Conservation (phyloP, 257 asterid genomes). For the Ballota nigra region DNA sequence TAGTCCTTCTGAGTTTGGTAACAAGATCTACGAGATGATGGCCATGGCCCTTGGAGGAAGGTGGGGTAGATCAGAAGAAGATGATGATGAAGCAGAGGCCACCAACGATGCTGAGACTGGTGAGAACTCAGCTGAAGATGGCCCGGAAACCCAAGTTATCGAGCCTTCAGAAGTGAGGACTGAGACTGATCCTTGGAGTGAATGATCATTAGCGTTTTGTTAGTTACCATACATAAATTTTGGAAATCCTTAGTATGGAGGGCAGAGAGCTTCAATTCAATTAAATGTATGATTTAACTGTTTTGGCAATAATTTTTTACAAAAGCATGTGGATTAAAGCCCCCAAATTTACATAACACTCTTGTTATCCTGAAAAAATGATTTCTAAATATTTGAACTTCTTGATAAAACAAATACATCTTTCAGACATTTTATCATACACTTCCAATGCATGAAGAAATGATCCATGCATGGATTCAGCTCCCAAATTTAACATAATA, state of each 20-base stretch:
- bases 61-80: slow-evolving; percentile 85
- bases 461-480: not conserved
- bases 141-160: slow-evolving; percentile 45
- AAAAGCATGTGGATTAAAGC: not conserved
- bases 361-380: not conserved
- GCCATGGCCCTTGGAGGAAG: slow-evolving; percentile 98
- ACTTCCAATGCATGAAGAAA: slow-evolving; percentile 14
- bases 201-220: slow-evolving; percentile 1
- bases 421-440: slow-evolving; percentile 4
- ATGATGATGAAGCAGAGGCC: slow-evolving; percentile 33
- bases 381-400: not conserved
- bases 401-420: not conserved
- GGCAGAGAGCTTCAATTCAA: not conserved
- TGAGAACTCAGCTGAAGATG: slow-evolving; percentile 32
- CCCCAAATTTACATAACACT: not conserved
- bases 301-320: not conserved
- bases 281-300: not conserved
- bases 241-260: not conserved
- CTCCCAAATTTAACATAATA: not conserved
- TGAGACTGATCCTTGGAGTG: slow-evolving; percentile 39
- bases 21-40: slow-evolving; percentile 98
- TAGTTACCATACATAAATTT: not conserved
- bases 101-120: slow-evolving; percentile 31
- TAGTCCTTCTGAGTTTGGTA: slow-evolving; percentile 91
- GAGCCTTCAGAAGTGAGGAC: slow-evolving; percentile 96